These are phyloP conservation scores for Aspergillus mulundensis DNA, from an alignment of 495 filamentous ascomycete genomes.

Conservation along the genomic window DNA sequence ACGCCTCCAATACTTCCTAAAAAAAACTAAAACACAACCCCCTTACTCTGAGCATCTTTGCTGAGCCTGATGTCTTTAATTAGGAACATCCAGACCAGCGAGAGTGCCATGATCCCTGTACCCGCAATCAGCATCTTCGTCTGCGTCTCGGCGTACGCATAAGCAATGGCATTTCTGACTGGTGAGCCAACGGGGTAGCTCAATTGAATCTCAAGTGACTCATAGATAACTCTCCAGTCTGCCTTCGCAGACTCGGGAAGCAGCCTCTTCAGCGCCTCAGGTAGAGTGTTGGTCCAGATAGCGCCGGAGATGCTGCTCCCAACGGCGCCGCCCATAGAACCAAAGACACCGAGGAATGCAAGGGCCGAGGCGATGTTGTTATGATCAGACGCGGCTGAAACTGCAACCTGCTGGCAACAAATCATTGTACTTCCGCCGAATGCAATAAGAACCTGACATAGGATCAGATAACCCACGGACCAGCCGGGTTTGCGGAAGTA, in stretches of 20 bases:
- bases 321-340: conserved; percentile 61
- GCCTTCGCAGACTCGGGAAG: conserved; percentile 47
- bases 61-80: conserved; percentile 57
- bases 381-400: conserved; percentile 61
- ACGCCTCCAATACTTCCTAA: background rate
- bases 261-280: conserved; percentile 44
- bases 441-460: conserved; percentile 71
- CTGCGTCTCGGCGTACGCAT: conserved; percentile 54
- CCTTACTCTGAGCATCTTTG: conserved; percentile 40
- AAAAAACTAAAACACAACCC: conserved; percentile 23
- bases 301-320: conserved; percentile 61
- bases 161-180: conserved; percentile 49
- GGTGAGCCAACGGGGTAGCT: conserved; percentile 48
- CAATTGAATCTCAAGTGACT: conserved; percentile 45
- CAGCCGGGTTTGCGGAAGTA: conserved; percentile 59
- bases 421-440: conserved; percentile 57
- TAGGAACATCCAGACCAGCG: conserved; percentile 39
- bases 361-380: conserved; percentile 63
- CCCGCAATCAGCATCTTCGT: conserved; percentile 51
- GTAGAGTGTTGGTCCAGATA: conserved; percentile 65
- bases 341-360: conserved; percentile 59
- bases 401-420: conserved; percentile 63
- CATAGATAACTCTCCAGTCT: conserved; percentile 51
- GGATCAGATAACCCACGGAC: conserved; percentile 60
- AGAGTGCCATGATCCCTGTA: conserved; percentile 44